Evolutionary conservation across 2,329 filamentous ascomycete genomes (phyloP), one percentile per base, ranked within the genome.

Genomic region (Simplicillium sp.): DNA sequence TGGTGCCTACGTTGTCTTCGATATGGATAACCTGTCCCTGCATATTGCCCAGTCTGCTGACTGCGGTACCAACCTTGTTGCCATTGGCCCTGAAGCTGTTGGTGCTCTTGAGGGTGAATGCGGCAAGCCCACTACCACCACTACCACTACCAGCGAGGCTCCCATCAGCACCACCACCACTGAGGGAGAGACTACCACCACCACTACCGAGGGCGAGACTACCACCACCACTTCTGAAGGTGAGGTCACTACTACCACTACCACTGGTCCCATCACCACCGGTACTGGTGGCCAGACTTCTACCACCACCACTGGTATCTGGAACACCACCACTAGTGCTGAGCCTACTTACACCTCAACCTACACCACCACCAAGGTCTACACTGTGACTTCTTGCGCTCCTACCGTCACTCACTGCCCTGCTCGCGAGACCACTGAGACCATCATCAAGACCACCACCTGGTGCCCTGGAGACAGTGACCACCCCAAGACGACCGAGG

Each of bases 341-440:
- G 36, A 43, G 41, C 36, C 40, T 20, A 43, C 42, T 13, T 15
- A 31, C 41, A 59, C 60, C 38, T 64, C 62, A 7, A 66, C 66
- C 38, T 54, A 69, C 48, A 66, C 59, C 59, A 60, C 60, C 40
- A 71, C 67, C 34, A 51, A 54, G 1, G 52, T 62, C 36, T 57
- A 58, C 36, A 70, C 67, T 36, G 54, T 71, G 52, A 68, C 60
- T 42, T 64, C 61, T 45, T 66, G 64, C 49, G 57, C 54, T 20
- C 38, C 55, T 20, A 56, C 53, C n/a, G 51, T 63, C 32, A 56
- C 58, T 14, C 56, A 69, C 56, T 74, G 69, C 61, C 69, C 68
- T 20, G 63, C 63, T 40, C 50, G 59, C 38, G 36, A 43, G 8
- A 36, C 45, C 4, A 47, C 43, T 29, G 40, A 38, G 18, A 28